Evolutionary conservation across 2,329 filamentous ascomycete species (phyloP), one percentile per base, ranked within the genome.

Genomic region (Simplicillium sp.): DNA sequence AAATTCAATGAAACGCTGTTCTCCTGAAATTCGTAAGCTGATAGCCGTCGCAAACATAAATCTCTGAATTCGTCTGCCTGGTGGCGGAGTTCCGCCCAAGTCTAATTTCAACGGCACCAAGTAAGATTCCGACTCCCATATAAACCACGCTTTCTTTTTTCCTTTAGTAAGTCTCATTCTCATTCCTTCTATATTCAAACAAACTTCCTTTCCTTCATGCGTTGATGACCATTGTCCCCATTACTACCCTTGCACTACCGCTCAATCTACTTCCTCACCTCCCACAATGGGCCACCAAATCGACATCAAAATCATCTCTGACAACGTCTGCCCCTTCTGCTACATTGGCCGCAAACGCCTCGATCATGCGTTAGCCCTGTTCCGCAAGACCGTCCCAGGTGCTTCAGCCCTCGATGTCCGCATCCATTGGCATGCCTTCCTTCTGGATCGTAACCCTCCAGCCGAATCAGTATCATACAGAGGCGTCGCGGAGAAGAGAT

Each of bases 261-360:
- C 20, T 25, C 20, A 25, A 25, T 25, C 20, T 25, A 25, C 20
- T 6, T 25, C 20, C 20, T 25, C 20, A 11, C 31, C 31, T 33
- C 5, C 6, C 12, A 57, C 35, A 35, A 88, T 89, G 84, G 20
- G 20, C 20, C 20, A 25, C 20, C 20, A 25, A 25, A 77, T 89
- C 66, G 75, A 78, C 46, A 84, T 94, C 61, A 77, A 82, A 44
- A 76, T 87, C 55, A 78, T 88, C 44, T 86, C 77, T n/a, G 88
- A 94, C 64, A 84, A 79, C 3, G 75, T 92, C 50, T 94, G 87
- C 57, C 84, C 86, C 4, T 73, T 68, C 73, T 84, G 87, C 70
- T 92, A 88, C 59, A 69, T 94, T 13, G 87, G 87, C 60, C 84
- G 86, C 56, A 79, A 79, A 47, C 80, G 84, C 31, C 75, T 94